Evolutionary conservation across 2,329 filamentous ascomycete genomes (phyloP).

Genomic region (Apiospora pterosperma): DNA sequence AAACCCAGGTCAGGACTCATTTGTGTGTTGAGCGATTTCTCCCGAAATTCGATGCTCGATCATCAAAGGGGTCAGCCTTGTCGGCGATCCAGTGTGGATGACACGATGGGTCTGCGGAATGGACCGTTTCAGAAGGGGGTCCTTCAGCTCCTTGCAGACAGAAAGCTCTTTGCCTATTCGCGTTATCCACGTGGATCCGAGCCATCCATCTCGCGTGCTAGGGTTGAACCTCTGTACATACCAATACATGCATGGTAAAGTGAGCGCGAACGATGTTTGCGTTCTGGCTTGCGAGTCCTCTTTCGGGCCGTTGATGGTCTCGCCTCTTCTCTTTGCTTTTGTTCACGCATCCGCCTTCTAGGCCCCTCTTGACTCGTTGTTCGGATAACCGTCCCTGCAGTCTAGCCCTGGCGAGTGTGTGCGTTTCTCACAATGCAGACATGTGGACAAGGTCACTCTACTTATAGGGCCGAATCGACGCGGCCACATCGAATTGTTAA

Average conservation of each 20-base stretch:
- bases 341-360: not conserved
- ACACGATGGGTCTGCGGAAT: slow-evolving; percentile 2
- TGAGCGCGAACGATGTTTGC: not conserved
- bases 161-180: not conserved
- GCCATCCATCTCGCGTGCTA: not conserved
- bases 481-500: not conserved
- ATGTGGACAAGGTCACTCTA: not conserved
- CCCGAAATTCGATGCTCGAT: not conserved
- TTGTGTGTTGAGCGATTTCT: slow-evolving; percentile 3
- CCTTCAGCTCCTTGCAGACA: not conserved
- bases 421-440: not conserved
- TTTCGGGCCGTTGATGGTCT: not conserved
- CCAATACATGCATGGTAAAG: too few species aligned
- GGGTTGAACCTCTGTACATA: not conserved
- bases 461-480: not conserved
- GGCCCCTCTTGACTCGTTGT: not conserved
- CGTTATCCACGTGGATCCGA: not conserved
- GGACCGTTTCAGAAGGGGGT: slow-evolving; percentile 5
- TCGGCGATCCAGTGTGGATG: not conserved
- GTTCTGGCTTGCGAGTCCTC: not conserved
- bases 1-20: not conserved
- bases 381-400: not conserved
- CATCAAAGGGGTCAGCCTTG: slow-evolving; percentile 5
- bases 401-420: not conserved
- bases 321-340: not conserved